Evolutionary conservation across 805 yeast genomes (phyloP).

Genomic region (Maudiozyma pseudohumilis): DNA sequence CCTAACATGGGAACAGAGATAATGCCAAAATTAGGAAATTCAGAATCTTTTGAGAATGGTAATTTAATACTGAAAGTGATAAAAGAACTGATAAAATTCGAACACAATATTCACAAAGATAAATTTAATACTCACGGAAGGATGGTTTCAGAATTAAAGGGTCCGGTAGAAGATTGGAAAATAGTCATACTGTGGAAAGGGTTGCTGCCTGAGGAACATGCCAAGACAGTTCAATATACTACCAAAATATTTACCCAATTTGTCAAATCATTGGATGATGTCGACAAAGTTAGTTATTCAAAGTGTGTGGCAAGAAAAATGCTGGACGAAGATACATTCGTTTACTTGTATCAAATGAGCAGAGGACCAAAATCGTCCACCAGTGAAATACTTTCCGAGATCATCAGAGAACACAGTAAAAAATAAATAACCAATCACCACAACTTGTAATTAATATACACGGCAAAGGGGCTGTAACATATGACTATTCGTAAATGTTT

Average conservation of each 20-base stretch:
- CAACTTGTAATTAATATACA: background rate
- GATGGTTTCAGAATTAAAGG: constrained; percentile 5
- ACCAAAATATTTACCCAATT: constrained; percentile 15
- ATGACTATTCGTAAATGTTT: no score
- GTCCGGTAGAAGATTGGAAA: constrained; percentile 12
- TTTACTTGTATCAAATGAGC: constrained; percentile 12
- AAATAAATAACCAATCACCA: no score
- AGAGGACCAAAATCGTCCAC: constrained; percentile 1
- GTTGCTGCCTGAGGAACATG: constrained; percentile 8
- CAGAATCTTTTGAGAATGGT: background rate
- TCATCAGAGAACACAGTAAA: background rate
- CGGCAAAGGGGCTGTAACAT: background rate
- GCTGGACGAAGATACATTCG: constrained; percentile 16
- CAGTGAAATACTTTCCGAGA: background rate
- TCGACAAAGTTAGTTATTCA: constrained; percentile 8
- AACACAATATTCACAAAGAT: constrained; percentile 9
- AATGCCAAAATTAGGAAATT: background rate
- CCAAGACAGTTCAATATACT: constrained; percentile 10
- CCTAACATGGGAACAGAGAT: no score
- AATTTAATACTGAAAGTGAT: constrained; percentile 5
- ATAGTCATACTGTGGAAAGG: constrained; percentile 11
- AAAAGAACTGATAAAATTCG: constrained; percentile 6
- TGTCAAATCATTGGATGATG: constrained; percentile 11
- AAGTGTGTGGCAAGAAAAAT: constrained; percentile 15
- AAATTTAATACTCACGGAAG: constrained; percentile 3